Evolutionary conservation across 2,329 filamentous ascomycete species (phyloP).

Genomic region (Sordariomycetes sp.): DNA sequence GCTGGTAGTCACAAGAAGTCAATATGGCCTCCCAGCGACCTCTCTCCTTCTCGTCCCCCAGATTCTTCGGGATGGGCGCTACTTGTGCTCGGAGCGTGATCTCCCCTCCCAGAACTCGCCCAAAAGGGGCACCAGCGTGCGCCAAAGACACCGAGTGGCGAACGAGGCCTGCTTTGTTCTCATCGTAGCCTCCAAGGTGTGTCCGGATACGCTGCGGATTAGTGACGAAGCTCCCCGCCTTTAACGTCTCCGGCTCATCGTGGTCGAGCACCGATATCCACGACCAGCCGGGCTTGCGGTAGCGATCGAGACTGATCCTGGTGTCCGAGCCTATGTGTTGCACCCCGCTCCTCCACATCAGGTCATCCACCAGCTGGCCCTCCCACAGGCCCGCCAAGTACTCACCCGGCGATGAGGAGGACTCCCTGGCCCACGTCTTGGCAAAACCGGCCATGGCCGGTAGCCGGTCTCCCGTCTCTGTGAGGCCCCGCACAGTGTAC

Average conservation of each 20-base stretch:
- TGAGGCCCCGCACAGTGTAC: slow-evolving; percentile 1
- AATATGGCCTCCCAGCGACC: background rate
- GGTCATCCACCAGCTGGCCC: slow-evolving; percentile 1
- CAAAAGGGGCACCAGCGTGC: slow-evolving; percentile 2
- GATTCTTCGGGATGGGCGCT: background rate
- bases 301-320: background rate
- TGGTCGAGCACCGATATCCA: slow-evolving; percentile 5
- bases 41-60: background rate
- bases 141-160: background rate
- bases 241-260: background rate
- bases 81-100: slow-evolving; percentile 3
- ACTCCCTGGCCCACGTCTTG: background rate
- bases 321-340: background rate
- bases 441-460: slow-evolving; percentile 4
- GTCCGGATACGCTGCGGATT: background rate
- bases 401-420: background rate
- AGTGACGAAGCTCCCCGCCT: background rate
- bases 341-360: slow-evolving; percentile 1
- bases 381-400: slow-evolving; percentile 6
- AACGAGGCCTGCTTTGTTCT: background rate
- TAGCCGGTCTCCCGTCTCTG: background rate
- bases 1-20: background rate
- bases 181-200: background rate
- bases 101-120: background rate
- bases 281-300: slow-evolving; percentile 3